Evolutionary conservation across 164 flowering plant genomes (phyloP).

Genomic region (Sedum album): DNA sequence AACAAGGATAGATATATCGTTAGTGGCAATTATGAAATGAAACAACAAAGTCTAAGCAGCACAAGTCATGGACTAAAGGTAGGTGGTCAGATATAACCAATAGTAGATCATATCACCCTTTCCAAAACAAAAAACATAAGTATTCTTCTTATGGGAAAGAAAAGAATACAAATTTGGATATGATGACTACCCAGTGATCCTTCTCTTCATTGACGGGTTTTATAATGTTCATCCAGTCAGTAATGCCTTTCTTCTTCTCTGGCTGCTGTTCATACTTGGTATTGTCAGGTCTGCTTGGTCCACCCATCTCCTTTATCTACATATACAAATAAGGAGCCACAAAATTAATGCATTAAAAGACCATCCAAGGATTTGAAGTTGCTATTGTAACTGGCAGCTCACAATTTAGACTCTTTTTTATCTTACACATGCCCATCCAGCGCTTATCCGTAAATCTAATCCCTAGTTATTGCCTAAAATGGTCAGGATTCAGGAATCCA

Average conservation of each 20-base stretch:
- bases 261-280: constrained; percentile 47
- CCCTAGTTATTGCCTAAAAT: not conserved
- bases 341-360: not conserved
- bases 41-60: not conserved
- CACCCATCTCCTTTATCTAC: constrained; percentile 93
- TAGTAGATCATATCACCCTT: not conserved
- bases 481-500: not conserved
- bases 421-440: not conserved
- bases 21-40: not conserved
- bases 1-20: not conserved
- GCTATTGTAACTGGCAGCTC: not conserved
- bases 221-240: constrained; percentile 77
- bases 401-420: not conserved
- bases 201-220: constrained; percentile 91
- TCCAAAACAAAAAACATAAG: not conserved
- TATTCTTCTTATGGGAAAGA: not conserved
- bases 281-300: constrained; percentile 47
- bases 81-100: not conserved
- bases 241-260: constrained; percentile 77
- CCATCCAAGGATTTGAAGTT: no score
- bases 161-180: not conserved
- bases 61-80: not conserved
- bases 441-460: not conserved
- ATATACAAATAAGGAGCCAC: not conserved
- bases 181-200: constrained; percentile 82